Conservation (phyloP, 345 rosid genomes). For the Schrenkiella parvula region DNA sequence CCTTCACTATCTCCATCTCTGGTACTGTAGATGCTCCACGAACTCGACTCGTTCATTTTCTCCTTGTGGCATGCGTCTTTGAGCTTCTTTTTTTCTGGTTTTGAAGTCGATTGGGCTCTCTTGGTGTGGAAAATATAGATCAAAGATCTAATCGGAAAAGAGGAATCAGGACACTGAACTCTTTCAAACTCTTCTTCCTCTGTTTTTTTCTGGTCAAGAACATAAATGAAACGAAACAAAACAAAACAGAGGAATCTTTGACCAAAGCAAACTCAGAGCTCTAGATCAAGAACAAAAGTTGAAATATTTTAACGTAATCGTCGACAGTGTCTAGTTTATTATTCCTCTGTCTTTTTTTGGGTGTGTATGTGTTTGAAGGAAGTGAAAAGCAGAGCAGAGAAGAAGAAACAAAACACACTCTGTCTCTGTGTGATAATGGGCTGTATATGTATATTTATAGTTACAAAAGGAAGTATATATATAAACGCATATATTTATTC, state of each 20-base stretch:
- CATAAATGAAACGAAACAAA: background rate
- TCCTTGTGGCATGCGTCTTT: constrained; percentile 17
- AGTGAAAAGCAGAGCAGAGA: background rate
- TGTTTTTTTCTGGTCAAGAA: background rate
- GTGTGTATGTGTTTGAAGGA: background rate
- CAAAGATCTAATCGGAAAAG: background rate
- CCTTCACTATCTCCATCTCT: constrained; percentile 32
- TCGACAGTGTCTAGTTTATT: background rate
- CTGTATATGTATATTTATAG: constrained; percentile 9
- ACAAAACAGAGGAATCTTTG: background rate
- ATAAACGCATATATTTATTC: background rate
- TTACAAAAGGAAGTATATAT: background rate
- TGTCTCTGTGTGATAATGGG: constrained; percentile 22
- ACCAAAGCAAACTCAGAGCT: background rate
- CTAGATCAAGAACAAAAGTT: background rate
- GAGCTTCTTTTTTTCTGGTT: background rate
- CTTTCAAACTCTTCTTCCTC: background rate
- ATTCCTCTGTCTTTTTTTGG: background rate
- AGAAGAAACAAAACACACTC: constrained; percentile 20
- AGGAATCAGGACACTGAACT: background rate
- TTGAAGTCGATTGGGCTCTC: background rate
- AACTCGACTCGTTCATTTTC: constrained; percentile 47
- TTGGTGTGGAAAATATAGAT: background rate
- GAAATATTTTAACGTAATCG: background rate
- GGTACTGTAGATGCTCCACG: constrained; percentile 31